Conservation (phyloP, 1,284 basidiomycete genomes). For the Pseudozyma pruni region DNA sequence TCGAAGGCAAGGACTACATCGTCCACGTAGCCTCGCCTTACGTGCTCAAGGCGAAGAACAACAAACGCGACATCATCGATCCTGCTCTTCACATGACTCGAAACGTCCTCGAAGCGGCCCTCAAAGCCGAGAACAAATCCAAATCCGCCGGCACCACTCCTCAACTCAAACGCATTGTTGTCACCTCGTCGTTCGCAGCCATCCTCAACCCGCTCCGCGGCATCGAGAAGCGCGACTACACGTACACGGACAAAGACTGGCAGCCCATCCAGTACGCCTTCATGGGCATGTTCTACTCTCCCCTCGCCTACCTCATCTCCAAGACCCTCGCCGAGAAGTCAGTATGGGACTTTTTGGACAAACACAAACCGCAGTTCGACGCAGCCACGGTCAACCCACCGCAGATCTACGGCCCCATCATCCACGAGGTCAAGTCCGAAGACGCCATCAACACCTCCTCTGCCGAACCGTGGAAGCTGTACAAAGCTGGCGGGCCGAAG, state of each 20-base stretch:
- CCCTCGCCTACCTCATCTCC: slow-evolving; percentile 65
- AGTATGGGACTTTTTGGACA: slow-evolving; percentile 66
- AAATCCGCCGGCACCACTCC: slow-evolving; percentile 18
- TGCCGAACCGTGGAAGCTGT: slow-evolving; percentile 37
- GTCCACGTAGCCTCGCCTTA: slow-evolving; percentile 48
- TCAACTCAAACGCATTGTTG: slow-evolving; percentile 39
- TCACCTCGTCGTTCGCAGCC: slow-evolving; percentile 47
- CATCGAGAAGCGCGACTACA: slow-evolving; percentile 43
- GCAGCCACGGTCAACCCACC: slow-evolving; percentile 52
- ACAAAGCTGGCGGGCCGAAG: slow-evolving; percentile 36
- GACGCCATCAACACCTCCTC: slow-evolving; percentile 39
- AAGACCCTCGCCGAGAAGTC: slow-evolving; percentile 68
- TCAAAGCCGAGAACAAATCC: slow-evolving; percentile 30
- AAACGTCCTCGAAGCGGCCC: slow-evolving; percentile 44
- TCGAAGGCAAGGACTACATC: slow-evolving; percentile 42
- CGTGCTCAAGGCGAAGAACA: slow-evolving; percentile 31
- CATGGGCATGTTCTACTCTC: slow-evolving; percentile 33
- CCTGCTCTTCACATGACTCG: slow-evolving; percentile 43
- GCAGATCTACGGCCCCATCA: slow-evolving; percentile 55
- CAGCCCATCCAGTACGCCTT: slow-evolving; percentile 36
- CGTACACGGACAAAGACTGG: slow-evolving; percentile 45
- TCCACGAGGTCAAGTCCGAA: slow-evolving; percentile 39
- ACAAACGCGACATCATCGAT: slow-evolving; percentile 41
- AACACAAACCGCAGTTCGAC: slow-evolving; percentile 55
- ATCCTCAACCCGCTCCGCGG: slow-evolving; percentile 41